Evolutionary conservation across 2,329 filamentous ascomycete species (phyloP).

Genomic region (Neofusicoccum sp.): DNA sequence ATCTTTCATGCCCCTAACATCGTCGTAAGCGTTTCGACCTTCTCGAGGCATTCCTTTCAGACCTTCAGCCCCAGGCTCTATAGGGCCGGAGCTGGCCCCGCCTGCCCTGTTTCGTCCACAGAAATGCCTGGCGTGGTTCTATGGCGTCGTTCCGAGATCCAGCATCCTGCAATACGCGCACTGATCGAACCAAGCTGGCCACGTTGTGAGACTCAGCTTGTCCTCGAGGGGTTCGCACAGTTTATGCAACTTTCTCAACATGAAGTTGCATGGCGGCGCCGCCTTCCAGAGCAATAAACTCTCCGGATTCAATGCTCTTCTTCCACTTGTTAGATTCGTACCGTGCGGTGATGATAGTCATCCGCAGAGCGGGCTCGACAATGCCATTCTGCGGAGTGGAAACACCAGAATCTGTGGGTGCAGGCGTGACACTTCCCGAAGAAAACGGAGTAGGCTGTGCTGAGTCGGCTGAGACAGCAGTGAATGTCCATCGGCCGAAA

Average conservation of each 20-base stretch:
- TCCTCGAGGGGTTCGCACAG: not conserved
- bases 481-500: conserved; percentile 94
- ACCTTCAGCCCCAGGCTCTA: too few relatives aligned
- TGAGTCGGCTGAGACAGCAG: conserved; percentile 52
- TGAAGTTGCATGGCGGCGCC: conserved; percentile 6
- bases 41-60: too few relatives aligned
- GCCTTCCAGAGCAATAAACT: conserved; percentile 39
- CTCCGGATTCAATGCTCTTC: conserved; percentile 67
- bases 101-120: too few relatives aligned
- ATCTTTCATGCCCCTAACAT: too few relatives aligned
- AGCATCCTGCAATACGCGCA: too few relatives aligned
- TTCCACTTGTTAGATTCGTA: conserved; percentile 78
- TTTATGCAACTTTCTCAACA: conserved; percentile 10
- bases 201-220: too few relatives aligned
- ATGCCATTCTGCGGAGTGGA: conserved; percentile 47
- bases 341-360: conserved; percentile 75
- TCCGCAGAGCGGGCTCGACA: conserved; percentile 61
- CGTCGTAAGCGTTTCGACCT: too few relatives aligned
- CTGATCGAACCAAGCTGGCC: too few relatives aligned
- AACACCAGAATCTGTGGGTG: conserved; percentile 27
- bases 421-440: conserved; percentile 28
- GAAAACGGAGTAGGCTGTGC: conserved; percentile 27
- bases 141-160: too few relatives aligned
- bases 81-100: too few relatives aligned
- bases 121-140: too few relatives aligned